These are phyloP conservation scores for Salix viminalis DNA, from an alignment of 345 rosid species.

Conservation along the genomic window DNA sequence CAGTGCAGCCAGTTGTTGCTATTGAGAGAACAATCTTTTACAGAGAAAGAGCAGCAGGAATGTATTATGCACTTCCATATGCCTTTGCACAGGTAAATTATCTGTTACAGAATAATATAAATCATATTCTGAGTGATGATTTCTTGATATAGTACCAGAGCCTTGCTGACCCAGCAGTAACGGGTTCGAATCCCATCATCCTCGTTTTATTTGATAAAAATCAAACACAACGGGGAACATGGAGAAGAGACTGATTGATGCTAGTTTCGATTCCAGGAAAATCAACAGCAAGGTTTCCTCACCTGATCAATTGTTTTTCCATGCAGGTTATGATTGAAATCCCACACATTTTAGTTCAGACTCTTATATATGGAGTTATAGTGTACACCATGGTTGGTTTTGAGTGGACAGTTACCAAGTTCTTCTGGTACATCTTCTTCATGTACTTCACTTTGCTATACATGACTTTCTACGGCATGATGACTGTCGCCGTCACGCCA, in stretches of 20 bases:
- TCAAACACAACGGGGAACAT: not conserved
- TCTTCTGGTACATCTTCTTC: slow-evolving; percentile 57
- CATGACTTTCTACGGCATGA: slow-evolving; percentile 66
- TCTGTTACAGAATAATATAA: not conserved
- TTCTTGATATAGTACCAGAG: no score
- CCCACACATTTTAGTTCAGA: slow-evolving; percentile 45
- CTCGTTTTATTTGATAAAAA: no score
- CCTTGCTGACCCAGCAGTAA: no score
- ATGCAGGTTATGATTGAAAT: slow-evolving; percentile 50
- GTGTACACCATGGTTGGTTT: slow-evolving; percentile 64
- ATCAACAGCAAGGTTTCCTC: not conserved
- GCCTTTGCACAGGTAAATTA: slow-evolving; percentile 60
- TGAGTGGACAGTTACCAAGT: slow-evolving; percentile 44
- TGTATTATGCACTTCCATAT: slow-evolving; percentile 72
- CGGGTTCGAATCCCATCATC: no score
- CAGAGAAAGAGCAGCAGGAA: slow-evolving; percentile 68
- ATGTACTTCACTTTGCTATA: slow-evolving; percentile 59
- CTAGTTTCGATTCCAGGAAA: not conserved
- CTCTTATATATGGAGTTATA: slow-evolving; percentile 44
- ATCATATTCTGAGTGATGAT: no score
- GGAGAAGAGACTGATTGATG: not conserved
- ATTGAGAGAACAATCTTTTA: slow-evolving; percentile 68
- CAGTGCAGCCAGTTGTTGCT: slow-evolving; percentile 60
- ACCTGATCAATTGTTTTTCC: not conserved
- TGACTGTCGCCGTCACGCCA: slow-evolving; percentile 59